Base-by-base conservation (phyloP, 495 filamentous ascomycete species). In the Clavariopsis aquatica region DNA sequence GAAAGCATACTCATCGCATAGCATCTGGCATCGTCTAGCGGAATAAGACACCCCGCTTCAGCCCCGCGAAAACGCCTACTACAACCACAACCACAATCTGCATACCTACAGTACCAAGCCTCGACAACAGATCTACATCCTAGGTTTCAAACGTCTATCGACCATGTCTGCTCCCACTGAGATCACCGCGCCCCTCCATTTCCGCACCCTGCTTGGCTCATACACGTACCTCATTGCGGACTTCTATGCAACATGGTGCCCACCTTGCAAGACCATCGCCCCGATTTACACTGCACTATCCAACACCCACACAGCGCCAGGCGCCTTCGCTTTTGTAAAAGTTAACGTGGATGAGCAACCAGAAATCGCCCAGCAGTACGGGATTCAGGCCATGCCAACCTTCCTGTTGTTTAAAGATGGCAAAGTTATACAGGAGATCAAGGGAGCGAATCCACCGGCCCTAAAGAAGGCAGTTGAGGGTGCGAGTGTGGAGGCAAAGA, bases 241-340 rank as follows among this genome's bases (percentile, higher is more conserved):
- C 57, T 72, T 72, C 61, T 72, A 70, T 49, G 70, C 70, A 22
- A 61, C 66, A 43, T 72, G 70, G 70, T 72, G 70, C 43, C 64
- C 64, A 27, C 70, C 70, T 10, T 72, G 70, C 64, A 72, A 72
- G 54, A 53, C 60, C 8, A 72, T 72, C 41, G 64, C 68, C 1
- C 70, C 70, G 20, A n/a, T 68, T 55, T 72, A 64, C 64, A 24
- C 36, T 2, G 53, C 68, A 26, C 70, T 72, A 60, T 58, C 69
- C 49, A 51, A 31, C 5, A 6, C 53, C 12, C 43, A 72, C 29
- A 13, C 47, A 10, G 15, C 10, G 1, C 47, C 63, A 1, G 56
- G 60, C 26, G 58, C 57, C 26, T n/a, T 72, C 43, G 64, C 47
- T 12, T 72, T 72, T 52, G 64, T 65, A 4, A 72, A 72, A 45